Evolutionary conservation across 2,329 filamentous ascomycete genomes (phyloP), one percentile per base, ranked within the genome.

Genomic region (Ophiostoma populinum): DNA sequence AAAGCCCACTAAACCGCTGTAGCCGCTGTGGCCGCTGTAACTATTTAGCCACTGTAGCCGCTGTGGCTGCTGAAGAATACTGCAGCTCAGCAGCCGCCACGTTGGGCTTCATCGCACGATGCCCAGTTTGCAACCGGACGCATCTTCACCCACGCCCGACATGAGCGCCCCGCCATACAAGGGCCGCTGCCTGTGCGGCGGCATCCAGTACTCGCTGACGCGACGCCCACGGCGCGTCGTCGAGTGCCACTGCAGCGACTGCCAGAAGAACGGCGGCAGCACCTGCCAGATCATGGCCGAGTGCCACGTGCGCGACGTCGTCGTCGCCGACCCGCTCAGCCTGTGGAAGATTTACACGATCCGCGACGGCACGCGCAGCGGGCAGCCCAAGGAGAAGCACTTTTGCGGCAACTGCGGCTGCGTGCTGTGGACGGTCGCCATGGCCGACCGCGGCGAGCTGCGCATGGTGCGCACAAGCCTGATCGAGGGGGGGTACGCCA

Each of bases 391-490:
- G 27, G 43, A 43, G 13, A 45, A 45, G 24, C 41, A 45, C 32
- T 45, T 45, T 38, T 45, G 42, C 29, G 38, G 42, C 30, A 40
- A 43, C 29, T 45, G 43, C 25, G 43, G 43, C 2, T 45, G 42
- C 20, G 37, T 42, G 17, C 35, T 44, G 13, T 45, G 43, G 43
- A 42, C 44, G 5, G 41, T 43, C 6, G 41, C 44, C 16, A 42
- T 42, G 37, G 28, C 33, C 16, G 36, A 43, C 32, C 33, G 34
- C 21, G 44, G 44, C 24, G 37, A 40, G 34, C 27, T 41, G 24
- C 37, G 40, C 18, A 32, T 45, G 34, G 43, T 46, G 35, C 38
- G 44, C 6, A 46, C 41, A 20, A 42, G 39, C 20, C 24, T 43
- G 19, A 22, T 46, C 7, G 42, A 45, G 19, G 38, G 40, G 8